phyloP scores from a whole-genome alignment of 768 basidiomycete genomes.

The Tricholoma terreum region DNA sequence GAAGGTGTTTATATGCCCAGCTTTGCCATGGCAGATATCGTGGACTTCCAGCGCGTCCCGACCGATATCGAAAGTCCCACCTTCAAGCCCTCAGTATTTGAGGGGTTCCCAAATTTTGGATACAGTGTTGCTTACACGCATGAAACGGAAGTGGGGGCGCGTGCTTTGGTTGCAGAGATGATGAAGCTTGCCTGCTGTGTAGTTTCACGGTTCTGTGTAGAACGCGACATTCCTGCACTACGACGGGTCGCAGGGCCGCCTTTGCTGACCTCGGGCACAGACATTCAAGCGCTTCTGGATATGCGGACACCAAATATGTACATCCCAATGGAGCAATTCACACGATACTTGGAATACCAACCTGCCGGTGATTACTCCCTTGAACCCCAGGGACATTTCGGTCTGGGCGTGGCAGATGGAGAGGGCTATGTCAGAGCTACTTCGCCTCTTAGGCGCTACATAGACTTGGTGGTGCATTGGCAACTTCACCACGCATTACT shows the following conservation, averaged over 20 bases:
- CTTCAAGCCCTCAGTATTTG: constrained; percentile 31
- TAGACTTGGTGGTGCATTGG: constrained; percentile 86
- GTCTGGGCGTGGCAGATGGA: constrained; percentile 62
- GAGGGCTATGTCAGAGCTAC: constrained; percentile 86
- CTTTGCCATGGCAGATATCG: constrained; percentile 25
- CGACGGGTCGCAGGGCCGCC: constrained; percentile 48
- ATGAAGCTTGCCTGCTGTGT: constrained; percentile 81
- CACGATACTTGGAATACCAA: constrained; percentile 31
- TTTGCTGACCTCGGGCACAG: constrained; percentile 25
- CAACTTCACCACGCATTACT: constrained; percentile 83
- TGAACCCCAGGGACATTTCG: constrained; percentile 61
- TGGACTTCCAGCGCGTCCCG: constrained; percentile 23
- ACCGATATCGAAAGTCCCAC: constrained; percentile 28
- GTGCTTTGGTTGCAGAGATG: constrained; percentile 65
- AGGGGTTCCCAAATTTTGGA: constrained; percentile 49
- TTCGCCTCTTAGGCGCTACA: constrained; percentile 82
- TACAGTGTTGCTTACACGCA: constrained; percentile 40
- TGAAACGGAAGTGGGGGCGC: constrained; percentile 38
- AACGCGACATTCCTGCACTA: constrained; percentile 57
- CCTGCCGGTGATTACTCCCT: constrained; percentile 43
- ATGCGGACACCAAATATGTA: constrained; percentile 44
- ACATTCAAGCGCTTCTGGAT: constrained; percentile 43
- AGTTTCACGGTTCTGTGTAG: constrained; percentile 67
- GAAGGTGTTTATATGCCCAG: constrained; percentile 21
- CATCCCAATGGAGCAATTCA: constrained; percentile 36